Evolutionary conservation across 495 filamentous ascomycete species (phyloP), one percentile per base, ranked within the genome.

Genomic region (Pyronema domesticum): DNA sequence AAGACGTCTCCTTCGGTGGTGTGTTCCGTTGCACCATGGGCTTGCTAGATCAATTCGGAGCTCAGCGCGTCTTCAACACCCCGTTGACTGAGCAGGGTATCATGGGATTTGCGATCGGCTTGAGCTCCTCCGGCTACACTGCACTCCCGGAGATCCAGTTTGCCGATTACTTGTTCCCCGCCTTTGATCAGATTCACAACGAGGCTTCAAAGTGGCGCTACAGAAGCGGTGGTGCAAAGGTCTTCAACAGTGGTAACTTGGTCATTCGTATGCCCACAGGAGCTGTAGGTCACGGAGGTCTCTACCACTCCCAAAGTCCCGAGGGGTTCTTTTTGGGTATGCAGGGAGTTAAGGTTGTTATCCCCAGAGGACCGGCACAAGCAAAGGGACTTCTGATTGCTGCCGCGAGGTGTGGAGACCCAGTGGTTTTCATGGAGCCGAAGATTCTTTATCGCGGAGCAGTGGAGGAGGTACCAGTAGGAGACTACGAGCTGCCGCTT

Each of bases 91-190:
- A 98, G 61, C 91, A 96, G 68, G 91, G 91, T 0, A 94, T 98
- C 60, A 77, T 89, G 50, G 91, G 91, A 0, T 96, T 96, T 62
- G 93, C 82, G 9, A 86, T 95, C 62, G 91, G 91, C 1, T 77
- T 80, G 14, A 89, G 89, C 0, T 82, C 85, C 15, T 82, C 95
- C 69, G 91, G 91, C 6, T 86, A 94, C 83, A 85, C 82, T 50
- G 85, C 91, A 0, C 78, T 98, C 14, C 89, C 93, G 1, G 91
- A 98, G 70, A 91, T 98, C 51, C 91, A 98, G 69, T 98, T 98
- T 63, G 93, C 91, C 37, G 91, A 98, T 69, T 98, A 98, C 67
- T 81, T 98, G 42, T 96, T 82, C 68, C 91, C 91, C 2, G 88
- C 91, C 0, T 96, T 96, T 59, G 91, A 98, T 65, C 91, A 98